These are phyloP conservation scores for Saturnispora halmiae DNA, from an alignment of 805 yeast genomes.

Conservation along the genomic window DNA sequence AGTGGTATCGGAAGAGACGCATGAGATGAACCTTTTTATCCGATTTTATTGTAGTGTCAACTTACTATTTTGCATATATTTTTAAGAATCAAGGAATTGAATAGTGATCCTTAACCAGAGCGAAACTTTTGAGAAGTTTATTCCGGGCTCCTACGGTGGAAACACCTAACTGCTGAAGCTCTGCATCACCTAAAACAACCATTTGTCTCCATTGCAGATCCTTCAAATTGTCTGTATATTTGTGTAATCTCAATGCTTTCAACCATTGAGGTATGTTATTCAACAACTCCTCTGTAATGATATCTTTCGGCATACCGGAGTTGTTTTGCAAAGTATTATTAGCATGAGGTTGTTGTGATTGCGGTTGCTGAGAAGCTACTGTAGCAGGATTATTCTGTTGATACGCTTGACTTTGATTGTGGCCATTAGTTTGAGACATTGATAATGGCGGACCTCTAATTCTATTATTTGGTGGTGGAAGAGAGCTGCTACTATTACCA, in stretches of 20 bases:
- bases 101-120: constrained; percentile 51
- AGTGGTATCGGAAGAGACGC: no score
- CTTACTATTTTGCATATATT: no score
- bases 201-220: constrained; percentile 72
- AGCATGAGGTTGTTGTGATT: background rate
- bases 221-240: constrained; percentile 79
- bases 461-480: constrained; percentile 15
- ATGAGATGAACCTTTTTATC: no score
- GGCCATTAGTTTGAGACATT: no score
- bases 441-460: background rate
- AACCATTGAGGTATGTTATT: constrained; percentile 88
- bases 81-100: background rate
- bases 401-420: no score
- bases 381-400: no score
- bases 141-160: constrained; percentile 93
- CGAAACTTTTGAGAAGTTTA: constrained; percentile 85
- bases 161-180: constrained; percentile 73
- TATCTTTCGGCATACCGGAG: no score
- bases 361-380: no score
- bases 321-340: no score
- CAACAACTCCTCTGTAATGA: constrained; percentile 47
- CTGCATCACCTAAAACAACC: constrained; percentile 58
- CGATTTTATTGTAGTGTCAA: no score
- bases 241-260: constrained; percentile 80
- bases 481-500: constrained; percentile 7